phyloP scores from a whole-genome alignment of 164 flowering plant species.

The Stephania cephalantha region DNA sequence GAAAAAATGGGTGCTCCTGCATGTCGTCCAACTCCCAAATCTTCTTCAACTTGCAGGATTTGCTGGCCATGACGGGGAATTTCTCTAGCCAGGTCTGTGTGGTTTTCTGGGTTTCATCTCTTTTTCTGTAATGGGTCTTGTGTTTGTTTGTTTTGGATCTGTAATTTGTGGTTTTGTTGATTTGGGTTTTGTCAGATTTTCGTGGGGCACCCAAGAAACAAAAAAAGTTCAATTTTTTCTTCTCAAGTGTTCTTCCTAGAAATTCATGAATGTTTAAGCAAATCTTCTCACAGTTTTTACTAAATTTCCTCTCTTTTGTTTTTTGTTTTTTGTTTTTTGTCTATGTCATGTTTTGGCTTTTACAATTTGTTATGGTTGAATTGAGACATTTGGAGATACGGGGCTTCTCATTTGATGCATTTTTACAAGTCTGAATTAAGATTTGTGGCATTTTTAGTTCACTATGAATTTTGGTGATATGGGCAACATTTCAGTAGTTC shows the following conservation, averaged over 20 bases:
- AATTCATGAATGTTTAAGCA: background rate
- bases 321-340: background rate
- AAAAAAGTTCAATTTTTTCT: background rate
- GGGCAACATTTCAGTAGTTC: background rate
- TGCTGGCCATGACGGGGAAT: slow-evolving; percentile 3
- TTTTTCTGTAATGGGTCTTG: slow-evolving; percentile 3
- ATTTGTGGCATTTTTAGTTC: background rate
- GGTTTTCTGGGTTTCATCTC: slow-evolving; percentile 1
- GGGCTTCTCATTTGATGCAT: background rate
- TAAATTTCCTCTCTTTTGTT: background rate
- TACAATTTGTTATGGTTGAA: background rate
- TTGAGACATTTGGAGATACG: background rate
- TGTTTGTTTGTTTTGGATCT: slow-evolving; percentile 1
- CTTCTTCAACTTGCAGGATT: background rate
- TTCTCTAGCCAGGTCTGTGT: slow-evolving; percentile 10
- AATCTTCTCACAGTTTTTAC: background rate
- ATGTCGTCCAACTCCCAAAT: background rate
- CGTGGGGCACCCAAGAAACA: background rate
- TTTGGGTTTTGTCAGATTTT: background rate
- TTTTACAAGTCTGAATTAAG: background rate
- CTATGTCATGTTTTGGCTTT: background rate
- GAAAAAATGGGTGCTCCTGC: slow-evolving; percentile 10
- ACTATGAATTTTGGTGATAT: background rate
- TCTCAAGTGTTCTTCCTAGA: background rate
- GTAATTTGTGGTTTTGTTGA: background rate